Base-by-base conservation (phyloP, 129 eudicot genomes). In the Apium graveolens region DNA sequence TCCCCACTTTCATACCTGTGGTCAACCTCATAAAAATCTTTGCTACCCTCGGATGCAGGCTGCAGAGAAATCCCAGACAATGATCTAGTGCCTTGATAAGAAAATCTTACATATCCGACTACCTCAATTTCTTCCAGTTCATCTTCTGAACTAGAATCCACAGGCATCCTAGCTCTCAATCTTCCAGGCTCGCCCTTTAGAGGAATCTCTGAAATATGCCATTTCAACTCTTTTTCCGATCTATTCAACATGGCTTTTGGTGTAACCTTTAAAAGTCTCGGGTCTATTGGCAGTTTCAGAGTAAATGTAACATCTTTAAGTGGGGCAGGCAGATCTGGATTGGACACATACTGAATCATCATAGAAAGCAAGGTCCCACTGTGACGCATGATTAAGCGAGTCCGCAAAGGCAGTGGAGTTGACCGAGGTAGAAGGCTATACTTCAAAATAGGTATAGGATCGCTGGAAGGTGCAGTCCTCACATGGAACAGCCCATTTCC, bases 181-280 rank as follows among this genome's bases (percentile, higher is more conserved):
- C 84, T 88, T 57, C 92, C 97, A 26, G 97, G 97, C 34, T 76
- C 78, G 57, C 97, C 97, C 79, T 90, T 92, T 69, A 87, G 76
- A 5, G 99, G 96, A 77, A 95, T 90, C 84, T 95, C 97, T 24
- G 86, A 79, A 81, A 95, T 75, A 82, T 95, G 90, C 99, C 99
- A 95, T 84, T 90, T 91, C 80, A 95, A 60, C 83, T 95, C 97
- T 82, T 72, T 92, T 70, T 92, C 99, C 18, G 99, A 84, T 81
- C 99, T 87, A 77, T 92, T 95, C 80, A 95, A 80, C 74, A 95
- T 86, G 27, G 95, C 99, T 84, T 95, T 95, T 0, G 99, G 99
- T 16, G 97, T 87, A 42, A 92, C 97, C 71, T 92, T 80, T 17
- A 92, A 81, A 11, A 92, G 82, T 11, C 91, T 84, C 11, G 99